Percentiles rank a stretch among this genome's conserved stretches.
Conservation (phyloP, 768 basidiomycete genomes). For the Podaxis mareebaensis region DNA sequence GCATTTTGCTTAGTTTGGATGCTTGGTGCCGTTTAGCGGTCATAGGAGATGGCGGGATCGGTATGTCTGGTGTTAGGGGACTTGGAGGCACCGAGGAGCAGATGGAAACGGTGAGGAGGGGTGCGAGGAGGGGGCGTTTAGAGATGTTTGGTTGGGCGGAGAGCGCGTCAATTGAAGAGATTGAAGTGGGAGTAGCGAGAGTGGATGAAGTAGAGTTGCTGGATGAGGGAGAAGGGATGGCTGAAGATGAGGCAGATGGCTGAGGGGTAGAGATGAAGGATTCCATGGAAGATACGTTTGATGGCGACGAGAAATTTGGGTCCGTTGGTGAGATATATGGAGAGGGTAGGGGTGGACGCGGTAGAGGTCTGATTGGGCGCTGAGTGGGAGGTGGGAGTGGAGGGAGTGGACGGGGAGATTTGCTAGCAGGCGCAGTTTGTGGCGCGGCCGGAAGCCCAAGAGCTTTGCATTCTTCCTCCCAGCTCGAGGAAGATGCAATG, state of each 20-base stretch:
- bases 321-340: background rate
- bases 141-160: background rate
- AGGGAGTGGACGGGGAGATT: slow-evolving; percentile 1
- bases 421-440: slow-evolving; percentile 2
- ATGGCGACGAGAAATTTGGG: background rate
- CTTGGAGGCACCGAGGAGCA: background rate
- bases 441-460: background rate
- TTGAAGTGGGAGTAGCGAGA: background rate
- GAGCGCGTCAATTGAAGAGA: background rate
- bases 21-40: slow-evolving; percentile 23
- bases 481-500: background rate
- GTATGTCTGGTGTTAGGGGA: slow-evolving; percentile 17
- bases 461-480: background rate
- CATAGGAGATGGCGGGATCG: slow-evolving; percentile 22
- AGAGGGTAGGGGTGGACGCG: slow-evolving; percentile 2
- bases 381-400: background rate
- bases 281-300: background rate
- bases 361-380: slow-evolving; percentile 12
- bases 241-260: background rate
- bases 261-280: background rate
- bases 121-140: background rate
- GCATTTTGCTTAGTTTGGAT: slow-evolving; percentile 27
- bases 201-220: background rate
- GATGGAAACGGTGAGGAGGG: background rate
- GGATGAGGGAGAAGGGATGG: background rate